phyloP scores from a whole-genome alignment of 441 rosid genomes.

The Aleurites moluccanus region DNA sequence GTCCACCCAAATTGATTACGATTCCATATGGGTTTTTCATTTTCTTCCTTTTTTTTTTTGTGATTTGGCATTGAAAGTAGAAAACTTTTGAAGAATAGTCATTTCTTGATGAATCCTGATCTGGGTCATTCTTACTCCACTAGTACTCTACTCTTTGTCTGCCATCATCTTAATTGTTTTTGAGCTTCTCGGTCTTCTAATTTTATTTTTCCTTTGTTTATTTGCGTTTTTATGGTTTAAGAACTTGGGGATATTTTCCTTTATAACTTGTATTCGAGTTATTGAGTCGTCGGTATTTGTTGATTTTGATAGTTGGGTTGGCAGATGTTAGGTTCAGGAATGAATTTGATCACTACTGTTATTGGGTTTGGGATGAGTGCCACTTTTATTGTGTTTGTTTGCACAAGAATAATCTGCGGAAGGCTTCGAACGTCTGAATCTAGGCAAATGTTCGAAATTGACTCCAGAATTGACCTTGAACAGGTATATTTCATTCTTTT shows the following conservation, averaged over 20 bases:
- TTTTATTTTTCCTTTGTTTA: not conserved
- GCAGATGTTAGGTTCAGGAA: conserved; percentile 46
- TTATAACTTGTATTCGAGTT: too few species aligned
- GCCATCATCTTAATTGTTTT: not conserved
- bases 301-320: not conserved
- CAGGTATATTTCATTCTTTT: conserved; percentile 39
- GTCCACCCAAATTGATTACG: conserved; percentile 36
- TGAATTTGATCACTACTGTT: conserved; percentile 54
- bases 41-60: not conserved
- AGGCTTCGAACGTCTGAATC: conserved; percentile 43
- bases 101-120: conserved; percentile 26
- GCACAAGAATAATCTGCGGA: conserved; percentile 58
- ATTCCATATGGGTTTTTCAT: conserved; percentile 23
- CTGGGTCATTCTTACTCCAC: conserved; percentile 25
- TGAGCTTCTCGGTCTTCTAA: not conserved
- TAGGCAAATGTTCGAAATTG: conserved; percentile 47
- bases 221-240: not conserved
- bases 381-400: conserved; percentile 57
- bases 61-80: not conserved
- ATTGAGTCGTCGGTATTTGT: not conserved
- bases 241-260: too few species aligned
- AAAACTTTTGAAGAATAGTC: conserved; percentile 1
- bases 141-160: not conserved
- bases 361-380: conserved; percentile 71
- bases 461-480: conserved; percentile 49